Percentiles rank a stretch among this genome's conserved stretches.
These are phyloP conservation scores for Tetratostichococcus sp. DNA, from an alignment of 139 green algal genomes.

Conservation along the genomic window DNA sequence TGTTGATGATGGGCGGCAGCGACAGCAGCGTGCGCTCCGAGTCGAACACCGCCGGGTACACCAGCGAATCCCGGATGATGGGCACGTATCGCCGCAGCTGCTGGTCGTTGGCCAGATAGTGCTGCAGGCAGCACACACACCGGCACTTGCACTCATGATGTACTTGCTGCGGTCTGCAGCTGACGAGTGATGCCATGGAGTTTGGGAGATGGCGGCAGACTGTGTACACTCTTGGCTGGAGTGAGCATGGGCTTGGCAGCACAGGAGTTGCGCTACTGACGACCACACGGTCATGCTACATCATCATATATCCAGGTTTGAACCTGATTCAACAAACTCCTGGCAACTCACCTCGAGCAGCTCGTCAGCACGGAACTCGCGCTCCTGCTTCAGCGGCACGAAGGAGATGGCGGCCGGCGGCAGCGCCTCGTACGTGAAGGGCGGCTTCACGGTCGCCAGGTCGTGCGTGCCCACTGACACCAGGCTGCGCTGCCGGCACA, in stretches of 20 bases:
- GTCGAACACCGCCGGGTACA: constrained; percentile 96
- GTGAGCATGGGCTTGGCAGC: no score
- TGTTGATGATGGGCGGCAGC: constrained; percentile 98
- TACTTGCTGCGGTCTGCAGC: no score
- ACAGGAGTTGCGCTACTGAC: no score
- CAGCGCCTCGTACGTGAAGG: constrained; percentile 98
- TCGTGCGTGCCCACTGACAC: constrained; percentile 99
- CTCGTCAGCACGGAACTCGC: constrained; percentile 77
- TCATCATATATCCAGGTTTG: no score
- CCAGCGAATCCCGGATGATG: constrained; percentile 89
- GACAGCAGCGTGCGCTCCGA: constrained; percentile 85
- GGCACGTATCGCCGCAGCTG: constrained; percentile 95
- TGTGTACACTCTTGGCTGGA: no score
- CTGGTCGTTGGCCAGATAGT: constrained; percentile 84
- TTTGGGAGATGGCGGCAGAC: no score
- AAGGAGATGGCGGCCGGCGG: constrained; percentile 93
- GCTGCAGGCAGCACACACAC: constrained; percentile 27
- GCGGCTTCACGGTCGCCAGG: constrained; percentile 75
- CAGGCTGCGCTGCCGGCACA: constrained; percentile 91
- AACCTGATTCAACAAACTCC: no score
- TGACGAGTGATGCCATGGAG: no score
- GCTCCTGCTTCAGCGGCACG: constrained; percentile 92
- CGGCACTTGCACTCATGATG: no score
- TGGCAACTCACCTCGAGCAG: constrained; percentile 73
- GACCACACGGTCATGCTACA: no score